Evolutionary conservation across 306 rosid species (phyloP).

Genomic region (Vigna unguiculata): DNA sequence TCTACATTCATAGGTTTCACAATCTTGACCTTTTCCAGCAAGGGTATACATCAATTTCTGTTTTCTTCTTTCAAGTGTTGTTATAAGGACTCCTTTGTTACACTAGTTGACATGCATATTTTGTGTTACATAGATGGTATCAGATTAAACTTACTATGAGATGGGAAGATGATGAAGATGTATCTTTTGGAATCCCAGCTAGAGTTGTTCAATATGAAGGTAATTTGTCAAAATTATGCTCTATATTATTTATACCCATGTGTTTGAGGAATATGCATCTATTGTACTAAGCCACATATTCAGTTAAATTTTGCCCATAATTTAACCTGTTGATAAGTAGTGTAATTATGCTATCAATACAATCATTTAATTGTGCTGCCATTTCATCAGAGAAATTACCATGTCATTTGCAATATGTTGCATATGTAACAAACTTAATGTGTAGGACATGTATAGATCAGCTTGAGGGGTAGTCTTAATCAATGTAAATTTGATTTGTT

Average conservation of each 20-base stretch:
- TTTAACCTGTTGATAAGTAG: background rate
- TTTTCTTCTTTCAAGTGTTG: background rate
- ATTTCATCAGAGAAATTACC: background rate
- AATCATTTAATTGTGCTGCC: background rate
- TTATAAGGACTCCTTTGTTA: background rate
- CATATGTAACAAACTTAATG: background rate
- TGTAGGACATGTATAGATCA: background rate
- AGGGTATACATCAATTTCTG: constrained; percentile 58
- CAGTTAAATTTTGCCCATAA: background rate
- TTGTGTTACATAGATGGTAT: constrained; percentile 68
- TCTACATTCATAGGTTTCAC: constrained; percentile 93
- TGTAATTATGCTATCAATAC: background rate
- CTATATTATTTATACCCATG: background rate
- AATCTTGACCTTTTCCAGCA: constrained; percentile 95
- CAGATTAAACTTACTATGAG: constrained; percentile 78
- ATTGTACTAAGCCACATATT: background rate
- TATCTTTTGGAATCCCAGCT: constrained; percentile 77
- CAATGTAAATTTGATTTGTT: background rate
- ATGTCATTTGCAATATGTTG: background rate
- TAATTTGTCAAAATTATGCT: constrained; percentile 43
- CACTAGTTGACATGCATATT: background rate
- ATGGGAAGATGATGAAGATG: constrained; percentile 75
- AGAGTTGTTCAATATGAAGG: constrained; percentile 97
- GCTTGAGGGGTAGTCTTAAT: background rate
- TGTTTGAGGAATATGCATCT: constrained; percentile 11